These are phyloP conservation scores for Bruguiera sexangula DNA, from an alignment of 345 rosid species.

Conservation along the genomic window DNA sequence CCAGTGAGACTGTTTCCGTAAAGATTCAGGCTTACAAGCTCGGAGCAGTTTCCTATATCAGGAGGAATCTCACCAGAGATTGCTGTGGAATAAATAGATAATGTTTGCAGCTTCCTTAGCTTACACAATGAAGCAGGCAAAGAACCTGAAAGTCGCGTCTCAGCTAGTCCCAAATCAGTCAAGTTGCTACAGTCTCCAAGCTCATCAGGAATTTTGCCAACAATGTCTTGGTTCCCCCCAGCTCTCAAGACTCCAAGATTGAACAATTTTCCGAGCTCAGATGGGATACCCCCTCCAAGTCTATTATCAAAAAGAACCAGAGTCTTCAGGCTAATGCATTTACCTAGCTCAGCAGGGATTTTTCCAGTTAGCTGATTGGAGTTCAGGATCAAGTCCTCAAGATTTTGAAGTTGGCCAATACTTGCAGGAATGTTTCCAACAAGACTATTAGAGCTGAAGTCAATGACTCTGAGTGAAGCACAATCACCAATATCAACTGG, in stretches of 20 bases:
- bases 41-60: constrained; percentile 75
- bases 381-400: constrained; percentile 56
- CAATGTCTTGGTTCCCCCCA: constrained; percentile 79
- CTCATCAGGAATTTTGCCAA: constrained; percentile 67
- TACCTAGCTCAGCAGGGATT: constrained; percentile 60
- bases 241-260: constrained; percentile 66
- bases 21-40: constrained; percentile 74
- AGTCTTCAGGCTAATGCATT: constrained; percentile 47
- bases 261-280: constrained; percentile 61
- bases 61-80: constrained; percentile 86
- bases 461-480: constrained; percentile 40
- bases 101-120: constrained; percentile 60
- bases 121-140: constrained; percentile 73
- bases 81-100: constrained; percentile 71
- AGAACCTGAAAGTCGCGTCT: constrained; percentile 64
- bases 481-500: constrained; percentile 56
- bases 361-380: constrained; percentile 80
- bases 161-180: constrained; percentile 77
- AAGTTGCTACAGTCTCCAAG: constrained; percentile 70
- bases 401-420: constrained; percentile 50
- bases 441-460: constrained; percentile 61
- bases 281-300: constrained; percentile 61
- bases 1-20: constrained; percentile 84
- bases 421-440: constrained; percentile 61
- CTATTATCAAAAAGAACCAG: constrained; percentile 65